Base-by-base conservation (phyloP, 768 basidiomycete species). In the Boletus tomentosulus region DNA sequence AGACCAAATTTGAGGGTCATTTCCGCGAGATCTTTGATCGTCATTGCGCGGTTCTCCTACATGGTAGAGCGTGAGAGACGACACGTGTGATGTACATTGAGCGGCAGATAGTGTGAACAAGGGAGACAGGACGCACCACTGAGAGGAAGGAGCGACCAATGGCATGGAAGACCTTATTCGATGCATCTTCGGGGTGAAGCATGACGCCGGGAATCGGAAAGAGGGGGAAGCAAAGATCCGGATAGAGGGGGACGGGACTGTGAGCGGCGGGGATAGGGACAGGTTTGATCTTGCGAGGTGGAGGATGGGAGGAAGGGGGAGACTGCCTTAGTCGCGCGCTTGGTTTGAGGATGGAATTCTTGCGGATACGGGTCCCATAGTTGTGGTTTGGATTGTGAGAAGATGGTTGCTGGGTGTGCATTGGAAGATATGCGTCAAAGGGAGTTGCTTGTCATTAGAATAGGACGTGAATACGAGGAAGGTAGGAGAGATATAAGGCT, bases 11-110 rank as follows among this genome's bases (percentile, higher is more conserved):
- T 74, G 57, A 83, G 76, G 35, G 82, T 78, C 73, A 84, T 80
- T 61, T 89, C 86, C 31, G 89, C 84, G 50, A 91, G 81, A 73
- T 91, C 88, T 68, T 90, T 91, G 73, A 90, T 86, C 39, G 88
- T 90, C 84, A 89, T 87, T 45, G 88, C 88, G 46, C 86, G 82
- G 70, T 91, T 91, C 64, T 86, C 81, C 86, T 89, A 52, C 22
- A 39, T 11, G 37, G 56, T 27, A 35, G 12, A 24, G 31, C 43
- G 49, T 56, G 47, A 59, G 54, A 51, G 48, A 58, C 37, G 49
- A 19, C 55, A 60, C 48, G 63, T 57, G 62, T 53, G 46, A 38
- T 57, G 48, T 52, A 56, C n/a, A 46, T 60, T 54, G 56, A 55
- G 61, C 13, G 43, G 39, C 16, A 56, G 58, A 59, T 57, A 52